Percentiles rank a stretch among this genome's conserved stretches.
Conservation (phyloP, 257 asterid species). For the Petrea volubilis region DNA sequence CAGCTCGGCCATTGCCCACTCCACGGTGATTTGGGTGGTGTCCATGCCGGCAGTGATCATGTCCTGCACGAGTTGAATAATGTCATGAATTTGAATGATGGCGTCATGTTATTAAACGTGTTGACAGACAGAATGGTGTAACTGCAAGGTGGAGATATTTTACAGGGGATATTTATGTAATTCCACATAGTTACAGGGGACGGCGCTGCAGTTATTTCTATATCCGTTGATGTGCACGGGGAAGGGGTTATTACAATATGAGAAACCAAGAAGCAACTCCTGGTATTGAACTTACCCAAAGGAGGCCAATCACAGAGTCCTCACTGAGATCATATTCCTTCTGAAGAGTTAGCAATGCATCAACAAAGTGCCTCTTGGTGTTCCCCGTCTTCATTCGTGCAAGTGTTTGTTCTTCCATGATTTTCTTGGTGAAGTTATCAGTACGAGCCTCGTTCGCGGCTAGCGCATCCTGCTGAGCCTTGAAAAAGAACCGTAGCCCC, state of each 20-base stretch:
- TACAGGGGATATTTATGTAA: no score
- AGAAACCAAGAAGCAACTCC: not conserved
- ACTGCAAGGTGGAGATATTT: no score
- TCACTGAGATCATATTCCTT: slow-evolving; percentile 69
- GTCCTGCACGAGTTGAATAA: no score
- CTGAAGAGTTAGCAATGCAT: slow-evolving; percentile 74
- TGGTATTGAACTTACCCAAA: slow-evolving; percentile 57
- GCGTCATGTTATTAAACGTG: no score
- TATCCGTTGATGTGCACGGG: not conserved
- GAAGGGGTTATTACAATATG: not conserved
- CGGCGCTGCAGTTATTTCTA: no score
- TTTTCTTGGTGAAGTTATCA: slow-evolving; percentile 53
- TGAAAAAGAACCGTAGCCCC: slow-evolving; percentile 58
- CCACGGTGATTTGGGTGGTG: slow-evolving; percentile 75
- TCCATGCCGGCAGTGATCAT: slow-evolving; percentile 94
- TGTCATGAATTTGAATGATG: no score
- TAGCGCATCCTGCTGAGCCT: slow-evolving; percentile 44
- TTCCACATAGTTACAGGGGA: no score
- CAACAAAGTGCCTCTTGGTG: slow-evolving; percentile 78
- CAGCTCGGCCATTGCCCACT: slow-evolving; percentile 84
- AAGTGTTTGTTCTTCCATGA: slow-evolving; percentile 82
- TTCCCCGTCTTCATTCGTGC: slow-evolving; percentile 62
- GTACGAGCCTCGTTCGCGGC: slow-evolving; percentile 47
- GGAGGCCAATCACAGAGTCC: slow-evolving; percentile 74
- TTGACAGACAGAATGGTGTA: no score